These are phyloP conservation scores for Pisolithus sp. DNA, from an alignment of 768 basidiomycete genomes.

Conservation along the genomic window DNA sequence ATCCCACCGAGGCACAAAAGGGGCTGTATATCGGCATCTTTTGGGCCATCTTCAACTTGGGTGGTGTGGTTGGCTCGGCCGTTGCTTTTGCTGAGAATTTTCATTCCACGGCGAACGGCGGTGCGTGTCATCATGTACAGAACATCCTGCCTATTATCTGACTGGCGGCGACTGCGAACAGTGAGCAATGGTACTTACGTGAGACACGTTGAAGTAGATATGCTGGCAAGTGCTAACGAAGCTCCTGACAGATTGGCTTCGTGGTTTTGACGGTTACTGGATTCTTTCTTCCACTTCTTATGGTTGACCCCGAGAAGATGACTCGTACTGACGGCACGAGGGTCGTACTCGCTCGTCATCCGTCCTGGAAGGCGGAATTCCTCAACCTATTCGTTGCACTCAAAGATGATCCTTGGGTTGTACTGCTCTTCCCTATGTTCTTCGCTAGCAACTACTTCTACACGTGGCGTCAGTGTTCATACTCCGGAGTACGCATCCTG, in stretches of 20 bases:
- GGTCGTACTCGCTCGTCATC: conserved; percentile 52
- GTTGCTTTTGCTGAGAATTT: conserved; percentile 72
- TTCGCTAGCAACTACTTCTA: conserved; percentile 82
- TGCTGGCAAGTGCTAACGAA: background rate
- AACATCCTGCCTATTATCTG: background rate
- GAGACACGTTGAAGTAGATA: conserved; percentile 14
- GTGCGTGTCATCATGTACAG: background rate
- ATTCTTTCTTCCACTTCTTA: conserved; percentile 53
- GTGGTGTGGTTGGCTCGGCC: conserved; percentile 71
- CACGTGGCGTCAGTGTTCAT: conserved; percentile 59
- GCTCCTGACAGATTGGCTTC: conserved; percentile 57
- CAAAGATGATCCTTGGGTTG: conserved; percentile 62
- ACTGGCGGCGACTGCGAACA: conserved; percentile 13
- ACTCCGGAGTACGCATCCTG: background rate
- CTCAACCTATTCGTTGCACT: conserved; percentile 62
- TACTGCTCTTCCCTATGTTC: conserved; percentile 82
- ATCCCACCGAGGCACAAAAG: conserved; percentile 52
- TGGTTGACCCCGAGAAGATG: conserved; percentile 71
- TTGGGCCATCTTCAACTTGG: conserved; percentile 74
- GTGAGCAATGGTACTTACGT: conserved; percentile 78
- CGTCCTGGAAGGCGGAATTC: conserved; percentile 73
- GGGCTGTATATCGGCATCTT: conserved; percentile 46
- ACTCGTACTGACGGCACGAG: conserved; percentile 69
- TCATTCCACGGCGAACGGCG: conserved; percentile 43
- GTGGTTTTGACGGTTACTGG: conserved; percentile 67